These are phyloP conservation scores for Thalassiosira delicatula DNA, from an alignment of 352 stramenopile species.

Conservation along the genomic window DNA sequence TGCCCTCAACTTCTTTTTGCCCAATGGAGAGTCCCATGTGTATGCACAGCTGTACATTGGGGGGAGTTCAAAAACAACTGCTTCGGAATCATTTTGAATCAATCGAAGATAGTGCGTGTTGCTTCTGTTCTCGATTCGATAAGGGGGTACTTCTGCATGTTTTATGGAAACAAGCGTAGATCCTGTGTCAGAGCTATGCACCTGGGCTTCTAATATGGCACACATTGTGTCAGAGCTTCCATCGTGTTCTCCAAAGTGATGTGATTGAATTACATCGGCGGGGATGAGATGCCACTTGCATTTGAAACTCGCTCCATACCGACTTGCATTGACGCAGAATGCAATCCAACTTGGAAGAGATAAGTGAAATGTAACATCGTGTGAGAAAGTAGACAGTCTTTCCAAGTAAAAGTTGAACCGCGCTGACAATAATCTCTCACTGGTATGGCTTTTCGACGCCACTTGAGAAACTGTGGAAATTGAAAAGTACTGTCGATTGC, in stretches of 20 bases:
- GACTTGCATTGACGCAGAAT: conserved; percentile 55
- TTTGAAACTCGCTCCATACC: conserved; percentile 9
- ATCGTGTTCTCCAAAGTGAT: conserved; percentile 41
- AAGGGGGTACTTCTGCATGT: conserved; percentile 35
- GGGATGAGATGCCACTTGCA: conserved; percentile 44
- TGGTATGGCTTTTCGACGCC: conserved; percentile 16
- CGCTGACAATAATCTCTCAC: too few species aligned
- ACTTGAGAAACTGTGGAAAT: conserved; percentile 33
- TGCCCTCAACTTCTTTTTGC: conserved; percentile 32
- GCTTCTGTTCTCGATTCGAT: conserved; percentile 51
- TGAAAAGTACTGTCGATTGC: conserved; percentile 51
- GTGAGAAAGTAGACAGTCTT: too few species aligned
- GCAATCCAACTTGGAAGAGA: conserved; percentile 45
- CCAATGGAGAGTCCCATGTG: conserved; percentile 50
- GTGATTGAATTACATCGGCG: conserved; percentile 21
- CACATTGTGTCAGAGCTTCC: conserved; percentile 37
- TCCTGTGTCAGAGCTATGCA: conserved; percentile 16
- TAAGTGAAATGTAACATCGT: too few species aligned
- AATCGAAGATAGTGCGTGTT: conserved; percentile 38
- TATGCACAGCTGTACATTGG: conserved; percentile 46
- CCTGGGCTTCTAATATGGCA: conserved; percentile 30
- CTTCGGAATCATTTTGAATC: conserved; percentile 49
- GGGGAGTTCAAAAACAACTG: conserved; percentile 42
- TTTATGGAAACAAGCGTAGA: conserved; percentile 33
- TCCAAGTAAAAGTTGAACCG: too few species aligned